Evolutionary conservation across 2,329 filamentous ascomycete genomes (phyloP), one percentile per base, ranked within the genome.

Genomic region (Fusarium piperis): DNA sequence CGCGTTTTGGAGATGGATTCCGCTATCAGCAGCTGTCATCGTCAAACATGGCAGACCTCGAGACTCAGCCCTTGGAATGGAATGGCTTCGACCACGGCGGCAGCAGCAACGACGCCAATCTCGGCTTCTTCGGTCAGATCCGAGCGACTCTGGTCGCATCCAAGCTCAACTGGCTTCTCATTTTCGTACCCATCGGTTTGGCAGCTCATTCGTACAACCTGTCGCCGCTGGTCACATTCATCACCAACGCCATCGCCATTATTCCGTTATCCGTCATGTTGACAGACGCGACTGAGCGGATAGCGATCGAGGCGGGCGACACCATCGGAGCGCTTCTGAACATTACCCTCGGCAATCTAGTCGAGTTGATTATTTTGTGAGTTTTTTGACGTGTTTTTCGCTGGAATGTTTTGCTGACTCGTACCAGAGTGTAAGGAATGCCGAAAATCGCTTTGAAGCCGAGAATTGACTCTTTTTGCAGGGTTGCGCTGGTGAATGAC

Each of bases 131-230:
- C 12, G 72, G 71, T 6, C 71, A 77, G 53, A 71, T 81, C 9
- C 72, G 69, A 38, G 72, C 75, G 30, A 80, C 77, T 23, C 41
- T 82, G 11, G 74, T 76, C 26, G 77, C 76, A 0, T 81, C 80
- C 74, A 90, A 87, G 83, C 80, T 93, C 79, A 93, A 93, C 73
- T 73, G 90, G 52, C 81, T 93, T 53, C 84, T 93, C 57, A 79
- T 93, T 38, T 93, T 93, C 74, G 90, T 93, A n/a, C 92, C 92
- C 2, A 83, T 91, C 52, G 92, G 91, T 67, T 89, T 93, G 48
- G 87, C 85, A 16, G 83, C 86, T 38, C 85, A 91, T 66, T 68
- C 81, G 15, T 63, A 77, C 9, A 44, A 78, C 28, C 57, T 80
- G 11, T 80, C 78, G 20, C 82, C 83, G 9, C 75, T 83, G 13